Evolutionary conservation across 2,329 filamentous ascomycete genomes (phyloP), one percentile per base, ranked within the genome.

Genomic region (Arthrobotrys iridis): DNA sequence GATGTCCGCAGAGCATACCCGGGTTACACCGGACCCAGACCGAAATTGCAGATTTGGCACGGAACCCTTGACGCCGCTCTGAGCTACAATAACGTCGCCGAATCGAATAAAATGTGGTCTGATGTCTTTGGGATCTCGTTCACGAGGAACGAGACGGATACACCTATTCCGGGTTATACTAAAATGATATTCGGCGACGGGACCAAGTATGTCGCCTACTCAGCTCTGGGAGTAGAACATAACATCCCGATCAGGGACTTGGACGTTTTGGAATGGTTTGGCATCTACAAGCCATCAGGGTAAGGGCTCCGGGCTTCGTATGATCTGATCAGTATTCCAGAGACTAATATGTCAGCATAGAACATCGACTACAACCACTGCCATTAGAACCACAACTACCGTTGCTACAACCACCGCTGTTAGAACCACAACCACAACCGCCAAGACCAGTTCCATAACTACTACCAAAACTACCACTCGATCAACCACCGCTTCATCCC

Each of bases 31-130:
- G 82, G 82, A n/a, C 60, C 74, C 2, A 80, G 81, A 20, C 81
- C 82, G 0, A 78, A 80, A 28, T 78, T 83, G 79, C 78, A 80
- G 71, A 81, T 81, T 8, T 82, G 78, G 72, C 82, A 83, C 46
- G 82, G 82, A 13, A 79, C 79, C 10, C 78, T 74, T n/a, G 82
- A 83, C 60, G 77, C 65, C 1, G 76, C 81, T 5, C 80, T 83
- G 8, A 76, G 70, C 11, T 77, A 78, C 18, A 74, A 78, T 5
- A 81, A 81, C 62, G 74, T 77, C 10, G 67, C 74, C 15, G 79
- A 80, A 50, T 76, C 78, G 24, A 77, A 80, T 20, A 80, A 81
- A 67, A 79, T 80, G 76, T 81, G 79, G 79, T 63, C 70, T 24
- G 74, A 78, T n/a, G 46, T 71, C n/a, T 71, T 71, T 18, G 66